A percentile compares a stretch with the other conserved stretches of the same genome.
These are phyloP conservation scores for Nidularia sp. DNA, from an alignment of 768 basidiomycete species.

Conservation along the genomic window DNA sequence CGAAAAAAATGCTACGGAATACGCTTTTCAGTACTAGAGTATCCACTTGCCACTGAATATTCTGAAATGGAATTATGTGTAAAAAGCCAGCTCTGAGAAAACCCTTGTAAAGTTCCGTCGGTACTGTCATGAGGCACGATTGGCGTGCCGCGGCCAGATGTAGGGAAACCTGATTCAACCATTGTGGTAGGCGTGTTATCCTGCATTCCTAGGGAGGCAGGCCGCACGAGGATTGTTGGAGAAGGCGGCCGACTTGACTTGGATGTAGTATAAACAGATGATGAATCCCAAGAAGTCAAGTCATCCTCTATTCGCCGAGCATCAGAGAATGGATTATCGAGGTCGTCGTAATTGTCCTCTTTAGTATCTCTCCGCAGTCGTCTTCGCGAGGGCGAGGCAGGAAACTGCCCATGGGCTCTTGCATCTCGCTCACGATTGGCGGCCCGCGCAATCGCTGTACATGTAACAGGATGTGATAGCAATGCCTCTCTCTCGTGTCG, in stretches of 20 bases:
- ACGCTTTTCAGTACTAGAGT: no score
- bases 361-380: not conserved
- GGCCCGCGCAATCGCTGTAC: slow-evolving; percentile 29
- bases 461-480: slow-evolving; percentile 42
- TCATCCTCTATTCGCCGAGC: slow-evolving; percentile 13
- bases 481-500: slow-evolving; percentile 59
- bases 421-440: slow-evolving; percentile 12
- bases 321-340: slow-evolving; percentile 29
- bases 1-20: no score
- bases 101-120: slow-evolving; percentile 15
- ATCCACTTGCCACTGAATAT: no score
- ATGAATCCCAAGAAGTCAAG: not conserved
- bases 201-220: not conserved
- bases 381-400: not conserved
- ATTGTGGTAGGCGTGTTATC: no score
- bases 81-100: slow-evolving; percentile 20
- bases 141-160: slow-evolving; percentile 23
- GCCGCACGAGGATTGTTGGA: slow-evolving; percentile 1
- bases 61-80: slow-evolving; percentile 4
- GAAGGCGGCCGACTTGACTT: slow-evolving; percentile 1
- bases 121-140: slow-evolving; percentile 18
- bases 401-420: not conserved
- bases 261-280: not conserved
- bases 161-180: slow-evolving; percentile 17
- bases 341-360: slow-evolving; percentile 5